These are phyloP conservation scores for Phytophthora pistaciae DNA, from an alignment of 352 stramenopile species.

Conservation along the genomic window DNA sequence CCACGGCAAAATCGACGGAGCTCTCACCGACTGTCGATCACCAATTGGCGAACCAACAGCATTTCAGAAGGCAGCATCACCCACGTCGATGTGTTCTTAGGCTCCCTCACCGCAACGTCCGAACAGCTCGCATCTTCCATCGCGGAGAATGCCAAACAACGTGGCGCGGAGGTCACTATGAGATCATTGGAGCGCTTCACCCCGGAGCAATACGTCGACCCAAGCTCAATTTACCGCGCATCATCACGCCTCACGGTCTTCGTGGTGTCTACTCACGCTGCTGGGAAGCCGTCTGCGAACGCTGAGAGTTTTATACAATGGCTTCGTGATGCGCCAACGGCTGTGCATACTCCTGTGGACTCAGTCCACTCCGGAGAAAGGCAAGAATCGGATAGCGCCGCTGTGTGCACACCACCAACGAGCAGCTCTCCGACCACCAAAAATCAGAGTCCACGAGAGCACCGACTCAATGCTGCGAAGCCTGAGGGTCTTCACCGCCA, in stretches of 20 bases:
- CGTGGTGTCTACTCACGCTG: slow-evolving; percentile 95
- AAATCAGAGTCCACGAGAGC: not conserved
- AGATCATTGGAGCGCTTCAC: slow-evolving; percentile 92
- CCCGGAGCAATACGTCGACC: slow-evolving; percentile 18
- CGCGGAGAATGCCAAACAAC: slow-evolving; percentile 63
- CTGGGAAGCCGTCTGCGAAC: slow-evolving; percentile 96
- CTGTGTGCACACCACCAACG: not conserved
- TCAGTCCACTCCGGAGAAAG: not conserved
- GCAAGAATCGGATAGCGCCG: not conserved
- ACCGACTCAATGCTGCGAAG: slow-evolving; percentile 3
- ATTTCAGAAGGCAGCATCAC: slow-evolving; percentile 26
- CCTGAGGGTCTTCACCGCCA: slow-evolving; percentile 10
- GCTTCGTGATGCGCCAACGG: slow-evolving; percentile 46
- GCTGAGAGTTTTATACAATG: slow-evolving; percentile 89
- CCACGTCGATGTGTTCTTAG: slow-evolving; percentile 93
- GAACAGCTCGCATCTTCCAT: slow-evolving; percentile 93
- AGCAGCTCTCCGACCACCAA: slow-evolving; percentile 1
- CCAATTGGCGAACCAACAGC: slow-evolving; percentile 9
- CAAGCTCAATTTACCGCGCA: slow-evolving; percentile 34
- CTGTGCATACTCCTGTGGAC: not conserved
- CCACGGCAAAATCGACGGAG: slow-evolving; percentile 2
- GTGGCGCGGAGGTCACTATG: slow-evolving; percentile 69
- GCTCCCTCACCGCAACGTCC: slow-evolving; percentile 94
- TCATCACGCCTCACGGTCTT: slow-evolving; percentile 77
- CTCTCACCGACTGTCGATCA: slow-evolving; percentile 16